phyloP scores from a whole-genome alignment of 352 stramenopile genomes.

The Phytophthora sansomeana region DNA sequence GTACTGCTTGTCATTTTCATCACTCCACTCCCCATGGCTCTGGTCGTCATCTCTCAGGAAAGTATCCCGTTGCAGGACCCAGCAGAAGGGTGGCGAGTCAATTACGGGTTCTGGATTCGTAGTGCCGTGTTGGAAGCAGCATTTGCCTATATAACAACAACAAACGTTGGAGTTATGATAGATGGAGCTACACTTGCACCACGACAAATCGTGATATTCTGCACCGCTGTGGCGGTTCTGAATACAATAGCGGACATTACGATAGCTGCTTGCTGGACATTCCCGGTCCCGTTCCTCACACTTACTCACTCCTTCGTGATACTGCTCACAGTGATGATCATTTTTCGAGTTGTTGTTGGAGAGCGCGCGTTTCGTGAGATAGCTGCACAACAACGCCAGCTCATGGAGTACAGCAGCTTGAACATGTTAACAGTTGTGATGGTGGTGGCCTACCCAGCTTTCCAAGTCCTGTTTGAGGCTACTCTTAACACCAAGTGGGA shows the following conservation, averaged over 20 bases:
- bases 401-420: slow-evolving; percentile 2
- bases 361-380: not conserved
- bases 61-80: slow-evolving; percentile 6
- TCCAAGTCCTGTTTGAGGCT: slow-evolving; percentile 1
- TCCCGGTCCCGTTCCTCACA: slow-evolving; percentile 6
- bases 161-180: not conserved
- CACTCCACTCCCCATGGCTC: too few relatives aligned
- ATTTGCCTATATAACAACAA: not conserved
- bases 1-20: too few relatives aligned
- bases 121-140: not conserved
- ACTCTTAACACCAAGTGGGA: not conserved
- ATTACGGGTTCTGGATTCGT: slow-evolving; percentile 13
- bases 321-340: not conserved
- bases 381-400: not conserved
- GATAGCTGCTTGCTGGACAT: not conserved
- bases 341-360: not conserved
- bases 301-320: not conserved
- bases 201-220: slow-evolving; percentile 5
- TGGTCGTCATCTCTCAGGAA: too few relatives aligned
- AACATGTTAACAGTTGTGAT: not conserved
- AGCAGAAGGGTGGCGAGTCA: not conserved
- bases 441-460: not conserved
- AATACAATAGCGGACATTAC: not conserved
- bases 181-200: not conserved
- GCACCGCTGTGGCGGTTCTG: not conserved